These are phyloP conservation scores for Neopestalotiopsis sp. DNA, from an alignment of 2,329 filamentous ascomycete genomes.

Conservation along the genomic window DNA sequence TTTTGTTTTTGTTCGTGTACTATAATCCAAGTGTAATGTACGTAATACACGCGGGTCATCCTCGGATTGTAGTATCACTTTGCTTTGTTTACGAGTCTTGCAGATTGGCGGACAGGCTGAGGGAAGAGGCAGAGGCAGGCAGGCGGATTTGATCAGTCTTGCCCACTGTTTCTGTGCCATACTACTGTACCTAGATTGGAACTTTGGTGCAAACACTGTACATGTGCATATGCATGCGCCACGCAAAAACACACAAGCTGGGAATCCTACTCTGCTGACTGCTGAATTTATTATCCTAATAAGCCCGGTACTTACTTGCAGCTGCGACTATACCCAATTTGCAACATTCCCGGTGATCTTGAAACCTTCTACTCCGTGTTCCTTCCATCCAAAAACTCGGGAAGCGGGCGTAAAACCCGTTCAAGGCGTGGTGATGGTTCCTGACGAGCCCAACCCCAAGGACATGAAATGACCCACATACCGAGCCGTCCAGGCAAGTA, in stretches of 20 bases:
- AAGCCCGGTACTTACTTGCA: neutral
- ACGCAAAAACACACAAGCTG: neutral
- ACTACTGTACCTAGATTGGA: neutral
- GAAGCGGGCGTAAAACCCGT: neutral
- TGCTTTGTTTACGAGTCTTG: neutral
- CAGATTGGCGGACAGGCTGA: neutral
- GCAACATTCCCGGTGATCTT: neutral
- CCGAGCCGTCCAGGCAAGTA: neutral
- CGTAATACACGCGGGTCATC: neutral
- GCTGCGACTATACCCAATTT: neutral
- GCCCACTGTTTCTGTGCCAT: neutral
- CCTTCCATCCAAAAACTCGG: neutral
- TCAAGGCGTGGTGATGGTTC: neutral
- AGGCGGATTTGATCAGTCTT: neutral
- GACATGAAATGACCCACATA: neutral
- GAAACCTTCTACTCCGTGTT: neutral
- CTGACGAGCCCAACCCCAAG: neutral
- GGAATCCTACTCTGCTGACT: neutral
- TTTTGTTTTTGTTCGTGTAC: neutral
- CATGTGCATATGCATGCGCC: neutral
- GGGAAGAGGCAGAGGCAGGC: too few relatives aligned
- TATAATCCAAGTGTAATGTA: neutral
- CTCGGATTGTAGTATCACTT: neutral
- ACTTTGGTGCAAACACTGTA: too few relatives aligned
- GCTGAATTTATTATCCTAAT: neutral